Percentiles rank a stretch among this genome's conserved stretches.
Evolutionary conservation across 2,329 filamentous ascomycete species (phyloP).

Genomic region (Teratosphaeria viscida): DNA sequence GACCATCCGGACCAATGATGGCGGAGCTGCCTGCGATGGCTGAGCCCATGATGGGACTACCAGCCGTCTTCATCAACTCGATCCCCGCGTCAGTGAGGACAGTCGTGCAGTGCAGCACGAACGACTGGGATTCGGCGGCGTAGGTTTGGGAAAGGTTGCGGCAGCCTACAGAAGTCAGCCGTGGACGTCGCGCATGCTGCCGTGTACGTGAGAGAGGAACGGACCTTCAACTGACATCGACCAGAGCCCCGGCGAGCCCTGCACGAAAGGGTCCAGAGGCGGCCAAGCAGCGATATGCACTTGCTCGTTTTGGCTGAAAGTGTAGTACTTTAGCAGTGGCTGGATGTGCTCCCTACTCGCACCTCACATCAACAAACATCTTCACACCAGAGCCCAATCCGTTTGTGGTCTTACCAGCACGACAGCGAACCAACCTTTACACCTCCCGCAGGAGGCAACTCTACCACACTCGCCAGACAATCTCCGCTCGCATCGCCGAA

Average conservation of each 20-base stretch:
- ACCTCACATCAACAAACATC: not conserved
- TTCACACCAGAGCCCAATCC: not conserved
- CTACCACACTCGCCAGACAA: conserved; percentile 27
- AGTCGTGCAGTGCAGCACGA: conserved; percentile 44
- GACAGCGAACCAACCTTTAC: conserved; percentile 24
- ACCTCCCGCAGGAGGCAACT: conserved; percentile 14
- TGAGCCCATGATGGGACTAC: conserved; percentile 30
- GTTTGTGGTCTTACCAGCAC: not conserved
- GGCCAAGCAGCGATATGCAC: conserved; percentile 35
- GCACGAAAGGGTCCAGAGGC: conserved; percentile 22
- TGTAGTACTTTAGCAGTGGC: conserved; percentile 34
- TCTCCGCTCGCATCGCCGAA: conserved; percentile 30
- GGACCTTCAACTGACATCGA: conserved; percentile 29
- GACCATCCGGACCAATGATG: conserved; percentile 44
- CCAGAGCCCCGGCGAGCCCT: conserved; percentile 23
- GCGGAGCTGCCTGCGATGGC: conserved; percentile 40
- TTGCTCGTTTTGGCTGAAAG: conserved; percentile 27
- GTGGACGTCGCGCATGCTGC: not conserved
- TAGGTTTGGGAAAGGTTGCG: conserved; percentile 42
- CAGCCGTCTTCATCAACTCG: conserved; percentile 32
- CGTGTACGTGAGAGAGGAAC: not conserved
- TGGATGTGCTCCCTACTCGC: conserved; percentile 34
- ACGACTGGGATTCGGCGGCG: conserved; percentile 46
- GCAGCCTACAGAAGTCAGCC: conserved; percentile 22
- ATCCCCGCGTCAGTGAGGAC: conserved; percentile 39